Base-by-base conservation (phyloP, 1,284 basidiomycete genomes). In the Ceratobasidium sp. region DNA sequence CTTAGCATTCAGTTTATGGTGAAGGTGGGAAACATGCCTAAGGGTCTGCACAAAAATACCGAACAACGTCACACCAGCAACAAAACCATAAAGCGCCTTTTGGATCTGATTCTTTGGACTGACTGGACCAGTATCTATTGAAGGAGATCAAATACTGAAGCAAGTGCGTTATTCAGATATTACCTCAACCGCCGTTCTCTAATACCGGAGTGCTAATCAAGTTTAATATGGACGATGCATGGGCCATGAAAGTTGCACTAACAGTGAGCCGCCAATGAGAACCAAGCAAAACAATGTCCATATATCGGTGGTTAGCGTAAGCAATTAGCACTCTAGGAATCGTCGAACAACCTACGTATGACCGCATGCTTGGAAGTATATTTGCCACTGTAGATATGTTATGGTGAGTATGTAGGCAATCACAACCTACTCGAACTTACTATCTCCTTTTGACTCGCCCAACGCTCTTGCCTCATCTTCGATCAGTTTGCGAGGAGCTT, bases 391-490 rank as follows among this genome's bases (percentile, higher is more conserved):
- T n/a, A n/a, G n/a, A n/a, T n/a, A 21, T 30, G 23, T 34, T 3
- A 46, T 23, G 36, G 18, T 18, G 5, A 45, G 34, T 43, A n/a
- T 43, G 26, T 34, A 21, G 1, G n/a, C n/a, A n/a, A 26, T 8
- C 46, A 10, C 12, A 21, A 23, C 23, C 8, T 52, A 26, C 23
- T 36, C 5, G 21, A 4, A 50, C 69, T 8, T 14, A 71, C 69
- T 21, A 97, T 90, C 50, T 89, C 86, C 74, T 84, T 84, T 87
- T 82, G 71, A 97, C 94, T 46, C 90, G 87, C 0, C 96, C 96
- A 26, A 93, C 89, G 93, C 95, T 6, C 94, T 86, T 75, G 89
- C 89, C 80, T 97, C 96, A 77, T 97, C 96, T 79, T 97, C 94
- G 39, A 97, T 85, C 23, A 97, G 85, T 80, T 96, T 97, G 60